A percentile compares a stretch with the other conserved stretches of the same genome.
These are phyloP conservation scores for Stachybotrys elegans DNA, from an alignment of 2,329 filamentous ascomycete genomes.

Conservation along the genomic window DNA sequence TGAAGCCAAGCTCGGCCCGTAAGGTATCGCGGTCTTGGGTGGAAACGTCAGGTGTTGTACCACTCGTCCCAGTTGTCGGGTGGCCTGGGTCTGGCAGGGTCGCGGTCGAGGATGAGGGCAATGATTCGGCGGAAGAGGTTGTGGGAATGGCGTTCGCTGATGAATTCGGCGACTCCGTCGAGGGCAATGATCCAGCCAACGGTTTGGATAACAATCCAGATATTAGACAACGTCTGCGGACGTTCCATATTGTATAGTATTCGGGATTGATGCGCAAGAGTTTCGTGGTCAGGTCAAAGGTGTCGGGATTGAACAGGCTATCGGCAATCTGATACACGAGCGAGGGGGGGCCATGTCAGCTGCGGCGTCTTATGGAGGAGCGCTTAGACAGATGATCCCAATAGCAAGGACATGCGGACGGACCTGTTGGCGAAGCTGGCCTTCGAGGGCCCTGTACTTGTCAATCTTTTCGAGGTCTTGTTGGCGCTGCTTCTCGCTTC, in stretches of 20 bases:
- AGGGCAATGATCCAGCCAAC: constrained; percentile 46
- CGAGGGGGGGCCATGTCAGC: too few relatives aligned
- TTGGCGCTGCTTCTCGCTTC: constrained; percentile 64
- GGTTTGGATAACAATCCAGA: constrained; percentile 52
- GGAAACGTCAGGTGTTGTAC: constrained; percentile 41
- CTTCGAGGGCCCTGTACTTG: constrained; percentile 68
- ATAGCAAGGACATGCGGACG: too few relatives aligned
- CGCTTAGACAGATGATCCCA: too few relatives aligned
- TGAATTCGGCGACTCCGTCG: constrained; percentile 49
- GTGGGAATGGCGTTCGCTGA: constrained; percentile 50
- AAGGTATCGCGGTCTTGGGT: constrained; percentile 47
- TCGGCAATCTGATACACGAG: constrained; percentile 35
- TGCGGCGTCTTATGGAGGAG: too few relatives aligned
- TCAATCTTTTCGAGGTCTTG: constrained; percentile 72
- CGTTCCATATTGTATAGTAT: constrained; percentile 90
- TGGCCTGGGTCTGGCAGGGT: constrained; percentile 40
- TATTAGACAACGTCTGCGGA: constrained; percentile 67
- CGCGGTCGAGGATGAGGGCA: constrained; percentile 45
- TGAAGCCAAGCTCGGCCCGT: constrained; percentile 71
- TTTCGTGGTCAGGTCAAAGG: constrained; percentile 65
- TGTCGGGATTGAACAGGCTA: constrained; percentile 45
- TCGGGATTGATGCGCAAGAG: constrained; percentile 76
- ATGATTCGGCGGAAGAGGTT: constrained; percentile 60
- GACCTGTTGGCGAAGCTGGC: constrained; percentile 62
- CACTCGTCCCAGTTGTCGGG: constrained; percentile 48